Evolutionary conservation across 192 early-diverging fungal genomes (phyloP).

Genomic region (Linnemannia zychae): DNA sequence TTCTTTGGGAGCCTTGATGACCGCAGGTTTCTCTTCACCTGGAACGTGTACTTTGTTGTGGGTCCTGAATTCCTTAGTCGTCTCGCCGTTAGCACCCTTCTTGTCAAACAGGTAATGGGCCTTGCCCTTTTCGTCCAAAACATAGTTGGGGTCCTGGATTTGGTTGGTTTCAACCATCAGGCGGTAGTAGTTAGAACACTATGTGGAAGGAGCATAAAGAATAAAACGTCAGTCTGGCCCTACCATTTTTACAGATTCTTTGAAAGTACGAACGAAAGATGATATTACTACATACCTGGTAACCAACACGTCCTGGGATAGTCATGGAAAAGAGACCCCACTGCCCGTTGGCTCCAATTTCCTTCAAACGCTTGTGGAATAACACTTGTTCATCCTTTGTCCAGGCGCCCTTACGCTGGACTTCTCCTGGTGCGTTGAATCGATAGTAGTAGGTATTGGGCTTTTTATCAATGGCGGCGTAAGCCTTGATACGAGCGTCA

Average conservation of each 20-base stretch:
- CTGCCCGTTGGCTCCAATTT: slow-evolving; percentile 95
- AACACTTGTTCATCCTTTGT: slow-evolving; percentile 87
- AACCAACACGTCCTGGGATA: slow-evolving; percentile 95
- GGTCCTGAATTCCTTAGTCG: slow-evolving; percentile 84
- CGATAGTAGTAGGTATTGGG: slow-evolving; percentile 99
- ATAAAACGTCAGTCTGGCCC: neutral
- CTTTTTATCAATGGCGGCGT: slow-evolving; percentile 92
- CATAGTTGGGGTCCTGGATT: slow-evolving; percentile 93
- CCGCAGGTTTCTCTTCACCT: slow-evolving; percentile 47
- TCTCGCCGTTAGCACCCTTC: slow-evolving; percentile 82
- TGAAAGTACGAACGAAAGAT: neutral
- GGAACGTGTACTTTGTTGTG: slow-evolving; percentile 71
- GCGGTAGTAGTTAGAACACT: slow-evolving; percentile 98
- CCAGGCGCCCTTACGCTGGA: slow-evolving; percentile 94
- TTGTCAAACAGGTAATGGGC: slow-evolving; percentile 94
- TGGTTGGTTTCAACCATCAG: slow-evolving; percentile 89
- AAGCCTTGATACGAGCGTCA: slow-evolving; percentile 92
- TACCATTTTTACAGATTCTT: neutral
- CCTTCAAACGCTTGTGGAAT: slow-evolving; percentile 86
- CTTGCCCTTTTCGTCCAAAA: slow-evolving; percentile 90
- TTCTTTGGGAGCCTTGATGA: slow-evolving; percentile 49
- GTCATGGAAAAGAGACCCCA: slow-evolving; percentile 98
- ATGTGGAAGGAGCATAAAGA: neutral
- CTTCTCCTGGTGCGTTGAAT: slow-evolving; percentile 97
- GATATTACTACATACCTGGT: slow-evolving; percentile 74